A percentile compares a stretch with the other conserved stretches of the same genome.
Conservation (phyloP, 768 basidiomycete genomes). For the Termitomyces sp. region DNA sequence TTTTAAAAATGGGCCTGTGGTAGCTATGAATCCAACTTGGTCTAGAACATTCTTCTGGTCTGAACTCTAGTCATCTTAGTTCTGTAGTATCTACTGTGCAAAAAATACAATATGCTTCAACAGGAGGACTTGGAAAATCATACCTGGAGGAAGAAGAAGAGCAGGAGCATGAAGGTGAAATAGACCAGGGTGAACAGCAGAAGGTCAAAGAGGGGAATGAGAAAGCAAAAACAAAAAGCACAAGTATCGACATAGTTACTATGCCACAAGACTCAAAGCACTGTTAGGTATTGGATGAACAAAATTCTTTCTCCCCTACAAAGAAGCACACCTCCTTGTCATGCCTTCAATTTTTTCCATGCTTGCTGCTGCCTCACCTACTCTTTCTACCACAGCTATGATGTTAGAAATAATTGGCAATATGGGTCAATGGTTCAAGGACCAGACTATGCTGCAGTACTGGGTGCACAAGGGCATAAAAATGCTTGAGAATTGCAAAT, state of each 20-base stretch:
- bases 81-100: too few species aligned
- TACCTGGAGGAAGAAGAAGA: background rate
- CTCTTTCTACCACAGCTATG: background rate
- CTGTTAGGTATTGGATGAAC: background rate
- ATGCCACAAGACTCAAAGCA: background rate
- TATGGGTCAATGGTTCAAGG: constrained; percentile 49
- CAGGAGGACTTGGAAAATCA: background rate
- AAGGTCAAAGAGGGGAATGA: background rate
- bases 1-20: too few species aligned
- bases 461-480: constrained; percentile 51
- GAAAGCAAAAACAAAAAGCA: background rate
- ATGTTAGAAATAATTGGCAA: constrained; percentile 8
- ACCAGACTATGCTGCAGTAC: constrained; percentile 29
- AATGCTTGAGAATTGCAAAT: constrained; percentile 46
- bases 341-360: background rate
- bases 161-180: background rate
- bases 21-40: too few species aligned
- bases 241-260: background rate
- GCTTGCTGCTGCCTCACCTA: background rate
- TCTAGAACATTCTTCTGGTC: too few species aligned
- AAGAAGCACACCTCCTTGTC: background rate
- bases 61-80: too few species aligned
- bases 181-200: background rate
- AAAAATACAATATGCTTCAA: too few species aligned
- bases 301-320: background rate